Percentiles rank a stretch among this genome's conserved stretches.
phyloP scores from a whole-genome alignment of 108 stramenopile species.

The Skeletonema costatum region DNA sequence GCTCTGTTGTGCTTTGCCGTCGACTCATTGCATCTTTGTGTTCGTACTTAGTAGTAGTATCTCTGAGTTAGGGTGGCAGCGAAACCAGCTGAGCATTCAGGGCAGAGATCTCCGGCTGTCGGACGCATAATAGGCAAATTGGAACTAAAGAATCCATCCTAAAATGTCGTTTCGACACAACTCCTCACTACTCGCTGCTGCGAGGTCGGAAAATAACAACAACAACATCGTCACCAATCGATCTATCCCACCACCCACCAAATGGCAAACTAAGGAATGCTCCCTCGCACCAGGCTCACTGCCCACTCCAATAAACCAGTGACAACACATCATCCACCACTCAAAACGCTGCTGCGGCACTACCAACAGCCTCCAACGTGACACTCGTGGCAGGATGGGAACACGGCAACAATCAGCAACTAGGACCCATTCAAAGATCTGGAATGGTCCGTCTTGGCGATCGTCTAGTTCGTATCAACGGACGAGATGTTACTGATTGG shows the following conservation, averaged over 20 bases:
- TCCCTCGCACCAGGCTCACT: constrained; percentile 44
- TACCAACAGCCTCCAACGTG: constrained; percentile 6
- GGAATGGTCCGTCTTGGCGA: constrained; percentile 50
- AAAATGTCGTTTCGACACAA: background rate
- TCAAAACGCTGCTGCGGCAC: background rate
- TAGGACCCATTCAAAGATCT: constrained; percentile 50
- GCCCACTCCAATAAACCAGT: background rate
- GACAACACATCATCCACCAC: background rate
- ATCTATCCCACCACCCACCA: constrained; percentile 36
- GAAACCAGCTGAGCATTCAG: too few species aligned
- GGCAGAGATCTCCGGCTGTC: too few species aligned
- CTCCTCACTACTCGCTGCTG: background rate
- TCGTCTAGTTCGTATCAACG: constrained; percentile 45
- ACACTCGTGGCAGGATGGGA: constrained; percentile 51
- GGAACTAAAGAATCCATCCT: background rate
- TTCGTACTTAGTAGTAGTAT: too few species aligned
- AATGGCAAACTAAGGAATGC: constrained; percentile 40
- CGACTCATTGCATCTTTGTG: too few species aligned
- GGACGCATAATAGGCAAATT: too few species aligned
- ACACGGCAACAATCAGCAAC: constrained; percentile 5
- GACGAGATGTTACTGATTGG: constrained; percentile 38
- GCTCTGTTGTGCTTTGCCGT: too few species aligned
- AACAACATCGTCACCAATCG: constrained; percentile 39
- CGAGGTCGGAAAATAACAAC: background rate
- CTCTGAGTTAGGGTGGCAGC: too few species aligned